These are phyloP conservation scores for Eutypella sp. DNA, from an alignment of 2,329 filamentous ascomycete genomes.

Conservation along the genomic window DNA sequence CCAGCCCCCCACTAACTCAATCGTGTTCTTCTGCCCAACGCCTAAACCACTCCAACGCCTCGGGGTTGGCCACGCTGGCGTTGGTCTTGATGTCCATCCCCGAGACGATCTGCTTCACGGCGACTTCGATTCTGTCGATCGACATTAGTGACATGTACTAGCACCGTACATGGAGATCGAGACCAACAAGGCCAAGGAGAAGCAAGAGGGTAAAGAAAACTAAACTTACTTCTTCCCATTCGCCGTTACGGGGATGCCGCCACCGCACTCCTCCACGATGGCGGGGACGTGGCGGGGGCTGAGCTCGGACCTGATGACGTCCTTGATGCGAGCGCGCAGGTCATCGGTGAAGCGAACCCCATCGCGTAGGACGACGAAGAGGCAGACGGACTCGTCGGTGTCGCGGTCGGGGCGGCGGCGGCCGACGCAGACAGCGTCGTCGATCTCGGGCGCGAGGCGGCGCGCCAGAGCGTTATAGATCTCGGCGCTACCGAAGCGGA, in stretches of 20 bases:
- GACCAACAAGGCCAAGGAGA: not conserved
- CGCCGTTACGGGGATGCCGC: constrained; percentile 82
- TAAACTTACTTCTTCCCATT: constrained; percentile 90
- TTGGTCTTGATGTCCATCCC: constrained; percentile 83
- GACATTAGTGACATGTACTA: constrained; percentile 4
- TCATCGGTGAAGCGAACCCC: constrained; percentile 53
- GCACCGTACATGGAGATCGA: not conserved
- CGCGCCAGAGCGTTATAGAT: constrained; percentile 92
- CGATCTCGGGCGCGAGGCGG: constrained; percentile 72
- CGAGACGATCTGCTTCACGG: constrained; percentile 92
- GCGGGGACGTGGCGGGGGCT: constrained; percentile 87
- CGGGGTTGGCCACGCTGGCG: constrained; percentile 88
- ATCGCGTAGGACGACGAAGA: constrained; percentile 76
- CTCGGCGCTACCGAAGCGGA: constrained; percentile 88
- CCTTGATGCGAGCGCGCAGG: constrained; percentile 60
- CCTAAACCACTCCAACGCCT: constrained; percentile 83
- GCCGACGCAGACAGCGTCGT: constrained; percentile 85
- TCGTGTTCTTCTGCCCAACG: constrained; percentile 61
- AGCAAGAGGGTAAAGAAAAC: not conserved
- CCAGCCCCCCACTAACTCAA: constrained; percentile 2
- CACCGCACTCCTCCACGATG: constrained; percentile 69
- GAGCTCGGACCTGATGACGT: constrained; percentile 67
- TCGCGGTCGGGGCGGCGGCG: constrained; percentile 66
- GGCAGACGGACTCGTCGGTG: constrained; percentile 82
- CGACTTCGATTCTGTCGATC: constrained; percentile 72